These are phyloP conservation scores for Effrenium voratum DNA, from an alignment of 73 alveolate genomes.

Conservation along the genomic window DNA sequence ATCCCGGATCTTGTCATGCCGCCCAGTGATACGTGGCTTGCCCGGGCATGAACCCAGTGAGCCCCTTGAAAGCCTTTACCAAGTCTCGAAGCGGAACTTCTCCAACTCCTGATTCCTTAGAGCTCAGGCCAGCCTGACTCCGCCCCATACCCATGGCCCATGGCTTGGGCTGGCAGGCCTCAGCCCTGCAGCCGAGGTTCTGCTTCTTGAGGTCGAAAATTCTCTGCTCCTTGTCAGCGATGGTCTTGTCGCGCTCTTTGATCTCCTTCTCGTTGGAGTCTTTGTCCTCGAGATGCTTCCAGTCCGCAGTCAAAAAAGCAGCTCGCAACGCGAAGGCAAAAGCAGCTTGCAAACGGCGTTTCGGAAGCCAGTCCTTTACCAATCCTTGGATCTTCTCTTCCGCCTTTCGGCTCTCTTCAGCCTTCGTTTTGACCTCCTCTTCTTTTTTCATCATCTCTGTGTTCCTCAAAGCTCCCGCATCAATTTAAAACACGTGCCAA, in stretches of 20 bases:
- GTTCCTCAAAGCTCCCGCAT: background rate
- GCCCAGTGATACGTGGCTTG: too few relatives aligned
- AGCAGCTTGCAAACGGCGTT: too few relatives aligned
- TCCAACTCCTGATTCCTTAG: slow-evolving; percentile 98
- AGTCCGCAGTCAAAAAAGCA: too few relatives aligned
- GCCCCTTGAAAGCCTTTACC: too few relatives aligned
- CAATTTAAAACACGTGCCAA: background rate
- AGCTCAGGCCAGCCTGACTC: too few relatives aligned
- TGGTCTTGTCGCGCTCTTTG: slow-evolving; percentile 97
- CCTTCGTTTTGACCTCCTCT: slow-evolving; percentile 75
- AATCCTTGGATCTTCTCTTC: slow-evolving; percentile 57
- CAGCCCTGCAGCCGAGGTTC: background rate
- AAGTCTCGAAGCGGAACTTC: slow-evolving; percentile 98
- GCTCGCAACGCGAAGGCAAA: too few relatives aligned
- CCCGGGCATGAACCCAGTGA: too few relatives aligned
- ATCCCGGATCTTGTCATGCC: too few relatives aligned
- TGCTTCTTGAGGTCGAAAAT: slow-evolving; percentile 98
- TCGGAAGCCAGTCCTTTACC: slow-evolving; percentile 14
- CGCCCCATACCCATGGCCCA: background rate
- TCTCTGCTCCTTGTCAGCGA: slow-evolving; percentile 97
- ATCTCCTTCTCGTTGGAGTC: slow-evolving; percentile 95
- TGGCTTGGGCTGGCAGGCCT: background rate
- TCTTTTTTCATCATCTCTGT: slow-evolving; percentile 41
- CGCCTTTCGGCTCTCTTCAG: slow-evolving; percentile 71
- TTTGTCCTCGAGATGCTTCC: too few relatives aligned